Evolutionary conservation across 306 rosid species (phyloP).

Genomic region (Prunus salicina): DNA sequence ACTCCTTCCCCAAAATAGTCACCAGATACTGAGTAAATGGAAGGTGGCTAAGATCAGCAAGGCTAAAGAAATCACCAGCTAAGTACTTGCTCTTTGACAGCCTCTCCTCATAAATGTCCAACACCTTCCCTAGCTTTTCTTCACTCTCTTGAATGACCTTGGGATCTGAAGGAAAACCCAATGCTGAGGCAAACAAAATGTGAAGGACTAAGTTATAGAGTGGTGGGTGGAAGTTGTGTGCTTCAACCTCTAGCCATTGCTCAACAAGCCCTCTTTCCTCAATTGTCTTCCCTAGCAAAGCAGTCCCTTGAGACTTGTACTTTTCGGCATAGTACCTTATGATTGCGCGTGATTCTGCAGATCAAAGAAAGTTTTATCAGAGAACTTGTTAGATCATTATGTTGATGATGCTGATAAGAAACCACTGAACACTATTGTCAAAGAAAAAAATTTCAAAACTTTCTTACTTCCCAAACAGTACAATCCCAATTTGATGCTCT

Average conservation of each 20-base stretch:
- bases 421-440: too few species aligned
- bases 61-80: constrained; percentile 54
- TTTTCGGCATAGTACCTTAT: constrained; percentile 48
- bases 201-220: constrained; percentile 23
- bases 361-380: background rate
- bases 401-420: too few species aligned
- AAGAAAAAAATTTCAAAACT: too few species aligned
- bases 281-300: constrained; percentile 39
- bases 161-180: constrained; percentile 24
- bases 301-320: constrained; percentile 39
- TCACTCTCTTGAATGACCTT: constrained; percentile 48
- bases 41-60: constrained; percentile 52
- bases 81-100: constrained; percentile 49
- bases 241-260: constrained; percentile 60
- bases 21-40: constrained; percentile 42
- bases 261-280: constrained; percentile 53
- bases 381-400: too few species aligned
- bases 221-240: constrained; percentile 29
- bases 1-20: constrained; percentile 25
- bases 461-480: too few species aligned
- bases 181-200: constrained; percentile 6
- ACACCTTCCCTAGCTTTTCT: constrained; percentile 40
- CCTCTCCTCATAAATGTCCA: constrained; percentile 55
- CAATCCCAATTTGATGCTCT: too few species aligned
- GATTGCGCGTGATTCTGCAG: constrained; percentile 48